Percentiles rank a stretch among this genome's conserved stretches.
Evolutionary conservation across 2,329 filamentous ascomycete genomes (phyloP).

Genomic region (Blastomyces emzantsi): DNA sequence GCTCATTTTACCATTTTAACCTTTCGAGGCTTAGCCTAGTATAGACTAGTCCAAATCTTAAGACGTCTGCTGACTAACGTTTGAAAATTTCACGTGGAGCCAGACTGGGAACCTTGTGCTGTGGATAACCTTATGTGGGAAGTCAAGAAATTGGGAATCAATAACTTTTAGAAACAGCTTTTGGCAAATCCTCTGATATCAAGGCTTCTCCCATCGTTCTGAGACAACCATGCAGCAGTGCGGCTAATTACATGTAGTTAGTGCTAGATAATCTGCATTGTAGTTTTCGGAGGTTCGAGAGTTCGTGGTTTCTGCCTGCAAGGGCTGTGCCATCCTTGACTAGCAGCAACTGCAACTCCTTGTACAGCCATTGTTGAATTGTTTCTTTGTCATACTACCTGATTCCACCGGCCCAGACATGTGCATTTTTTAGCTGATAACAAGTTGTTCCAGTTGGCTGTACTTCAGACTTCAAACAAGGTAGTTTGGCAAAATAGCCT

Average conservation of each 20-base stretch:
- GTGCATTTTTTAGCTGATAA: background rate
- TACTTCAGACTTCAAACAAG: background rate
- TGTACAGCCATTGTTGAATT: background rate
- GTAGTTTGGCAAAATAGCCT: background rate
- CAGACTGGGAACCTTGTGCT: no score
- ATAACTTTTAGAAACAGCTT: background rate
- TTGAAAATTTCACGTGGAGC: background rate
- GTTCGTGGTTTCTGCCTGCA: background rate
- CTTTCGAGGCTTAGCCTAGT: background rate
- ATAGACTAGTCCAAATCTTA: background rate
- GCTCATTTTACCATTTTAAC: background rate
- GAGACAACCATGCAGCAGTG: background rate
- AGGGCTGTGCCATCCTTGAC: slow-evolving; percentile 3
- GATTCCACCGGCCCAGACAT: background rate
- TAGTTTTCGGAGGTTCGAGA: background rate
- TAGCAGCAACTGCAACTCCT: background rate
- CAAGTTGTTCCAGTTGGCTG: background rate
- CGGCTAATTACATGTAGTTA: background rate
- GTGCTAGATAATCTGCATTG: background rate
- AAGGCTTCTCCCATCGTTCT: background rate
- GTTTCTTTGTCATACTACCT: background rate
- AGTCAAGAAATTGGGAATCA: background rate
- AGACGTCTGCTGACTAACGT: background rate
- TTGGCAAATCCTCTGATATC: background rate
- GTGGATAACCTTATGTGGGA: no score